Conservation (phyloP, 768 basidiomycete genomes). For the Guyanaporus albipodus region DNA sequence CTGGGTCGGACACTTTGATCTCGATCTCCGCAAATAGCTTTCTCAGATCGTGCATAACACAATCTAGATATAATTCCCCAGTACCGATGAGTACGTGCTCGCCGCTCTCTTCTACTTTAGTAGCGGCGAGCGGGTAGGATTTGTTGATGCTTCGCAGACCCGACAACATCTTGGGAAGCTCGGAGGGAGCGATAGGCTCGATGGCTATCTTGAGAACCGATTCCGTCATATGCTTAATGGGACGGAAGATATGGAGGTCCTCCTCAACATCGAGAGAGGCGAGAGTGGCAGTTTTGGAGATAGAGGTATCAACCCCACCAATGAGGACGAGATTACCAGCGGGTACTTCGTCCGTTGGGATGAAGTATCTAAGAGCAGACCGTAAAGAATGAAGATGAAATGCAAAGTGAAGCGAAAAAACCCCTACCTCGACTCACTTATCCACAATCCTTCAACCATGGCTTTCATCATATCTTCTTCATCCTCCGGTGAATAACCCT, state of each 20-base stretch:
- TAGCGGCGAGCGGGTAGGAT: conserved; percentile 89
- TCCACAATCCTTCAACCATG: conserved; percentile 83
- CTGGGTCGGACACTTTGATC: conserved; percentile 99
- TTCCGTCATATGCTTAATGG: conserved; percentile 95
- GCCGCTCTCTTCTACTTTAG: conserved; percentile 97
- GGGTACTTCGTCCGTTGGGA: conserved; percentile 82
- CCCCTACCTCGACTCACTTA: conserved; percentile 81
- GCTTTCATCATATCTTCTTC: conserved; percentile 96
- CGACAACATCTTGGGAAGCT: conserved; percentile 97
- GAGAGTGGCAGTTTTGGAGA: conserved; percentile 92
- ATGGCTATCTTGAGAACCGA: conserved; percentile 98
- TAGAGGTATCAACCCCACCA: conserved; percentile 89
- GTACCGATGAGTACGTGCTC: conserved; percentile 97
- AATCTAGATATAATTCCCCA: conserved; percentile 95
- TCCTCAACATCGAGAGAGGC: conserved; percentile 70
- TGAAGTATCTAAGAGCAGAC: conserved; percentile 63
- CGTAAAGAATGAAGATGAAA: background rate
- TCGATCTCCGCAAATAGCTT: conserved; percentile 95
- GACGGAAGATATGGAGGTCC: conserved; percentile 92
- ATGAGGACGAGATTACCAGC: conserved; percentile 93
- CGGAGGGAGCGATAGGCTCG: conserved; percentile 95
- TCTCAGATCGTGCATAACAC: conserved; percentile 93
- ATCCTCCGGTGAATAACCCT: conserved; percentile 97
- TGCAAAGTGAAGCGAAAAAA: background rate
- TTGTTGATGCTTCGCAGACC: conserved; percentile 97